Percentiles rank a stretch among this genome's conserved stretches.
phyloP scores from a whole-genome alignment of 306 rosid species.

The Malus sieversii region DNA sequence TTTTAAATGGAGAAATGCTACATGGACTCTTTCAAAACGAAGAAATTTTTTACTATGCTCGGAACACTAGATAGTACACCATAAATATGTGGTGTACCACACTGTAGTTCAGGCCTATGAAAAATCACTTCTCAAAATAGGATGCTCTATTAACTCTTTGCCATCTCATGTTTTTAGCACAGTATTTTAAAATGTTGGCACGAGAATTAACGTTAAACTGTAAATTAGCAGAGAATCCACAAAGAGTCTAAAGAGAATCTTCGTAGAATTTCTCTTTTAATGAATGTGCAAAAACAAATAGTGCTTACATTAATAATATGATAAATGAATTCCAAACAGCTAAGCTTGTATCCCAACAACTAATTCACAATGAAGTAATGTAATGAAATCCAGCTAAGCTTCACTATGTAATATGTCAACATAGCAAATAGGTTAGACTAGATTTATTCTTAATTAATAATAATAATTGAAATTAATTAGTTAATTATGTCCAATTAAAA shows the following conservation, averaged over 20 bases:
- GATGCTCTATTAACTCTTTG: too few species aligned
- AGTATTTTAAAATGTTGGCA: accelerated
- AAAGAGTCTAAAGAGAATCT: too few species aligned
- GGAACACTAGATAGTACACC: too few species aligned
- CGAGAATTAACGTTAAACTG: too few species aligned
- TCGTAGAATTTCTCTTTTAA: background rate
- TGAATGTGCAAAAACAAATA: constrained; percentile 1
- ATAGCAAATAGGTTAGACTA: background rate
- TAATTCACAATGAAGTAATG: constrained; percentile 13
- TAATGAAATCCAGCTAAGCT: constrained; percentile 34
- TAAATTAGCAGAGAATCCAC: too few species aligned
- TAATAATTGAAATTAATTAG: background rate
- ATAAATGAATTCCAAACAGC: constrained; percentile 23
- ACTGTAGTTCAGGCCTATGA: too few species aligned
- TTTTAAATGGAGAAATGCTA: background rate
- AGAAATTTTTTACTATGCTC: too few species aligned
- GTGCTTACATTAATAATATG: background rate
- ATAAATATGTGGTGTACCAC: too few species aligned
- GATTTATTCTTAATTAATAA: too few species aligned
- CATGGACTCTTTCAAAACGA: too few species aligned
- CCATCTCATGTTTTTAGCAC: accelerated
- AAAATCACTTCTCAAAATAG: too few species aligned
- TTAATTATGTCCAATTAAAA: background rate
- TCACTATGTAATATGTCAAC: background rate
- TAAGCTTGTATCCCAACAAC: constrained; percentile 17